Conservation (phyloP, 805 yeast species). For the Jamesozyma hellenica region DNA sequence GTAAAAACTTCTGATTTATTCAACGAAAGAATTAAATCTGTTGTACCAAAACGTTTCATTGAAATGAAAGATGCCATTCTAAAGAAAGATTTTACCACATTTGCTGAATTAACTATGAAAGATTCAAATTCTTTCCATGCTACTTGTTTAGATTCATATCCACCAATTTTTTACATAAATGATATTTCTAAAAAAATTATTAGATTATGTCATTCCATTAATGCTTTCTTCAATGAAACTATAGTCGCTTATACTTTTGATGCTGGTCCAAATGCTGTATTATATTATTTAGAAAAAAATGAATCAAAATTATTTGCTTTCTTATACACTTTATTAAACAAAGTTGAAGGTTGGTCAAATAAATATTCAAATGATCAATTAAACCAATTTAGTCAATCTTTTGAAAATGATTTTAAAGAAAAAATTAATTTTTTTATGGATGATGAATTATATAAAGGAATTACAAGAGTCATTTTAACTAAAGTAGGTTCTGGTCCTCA, state of each 20-base stretch:
- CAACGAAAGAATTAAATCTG: constrained; percentile 61
- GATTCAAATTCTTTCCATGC: constrained; percentile 98
- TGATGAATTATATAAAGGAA: constrained; percentile 52
- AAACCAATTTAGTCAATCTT: constrained; percentile 15
- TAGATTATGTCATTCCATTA: constrained; percentile 67
- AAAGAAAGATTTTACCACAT: constrained; percentile 62
- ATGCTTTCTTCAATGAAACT: constrained; percentile 42
- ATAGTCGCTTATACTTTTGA: constrained; percentile 96
- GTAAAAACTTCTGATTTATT: constrained; percentile 84
- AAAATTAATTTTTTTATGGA: constrained; percentile 27
- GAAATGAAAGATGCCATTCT: constrained; percentile 73
- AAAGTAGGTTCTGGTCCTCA: constrained; percentile 83
- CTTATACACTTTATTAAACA: constrained; percentile 47
- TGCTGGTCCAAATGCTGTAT: constrained; percentile 98
- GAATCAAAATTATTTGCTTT: constrained; percentile 67
- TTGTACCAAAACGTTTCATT: constrained; percentile 78
- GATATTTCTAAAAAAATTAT: constrained; percentile 82
- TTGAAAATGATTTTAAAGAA: constrained; percentile 12
- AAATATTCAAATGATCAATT: constrained; percentile 28
- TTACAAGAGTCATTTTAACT: constrained; percentile 76
- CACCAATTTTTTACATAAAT: constrained; percentile 90
- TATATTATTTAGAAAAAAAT: constrained; percentile 72
- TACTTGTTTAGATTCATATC: constrained; percentile 89
- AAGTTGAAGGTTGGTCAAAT: constrained; percentile 62
- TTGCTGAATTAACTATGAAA: constrained; percentile 87